Evolutionary conservation across 352 stramenopile species (phyloP).

Genomic region (Globisporangium abappressorium): DNA sequence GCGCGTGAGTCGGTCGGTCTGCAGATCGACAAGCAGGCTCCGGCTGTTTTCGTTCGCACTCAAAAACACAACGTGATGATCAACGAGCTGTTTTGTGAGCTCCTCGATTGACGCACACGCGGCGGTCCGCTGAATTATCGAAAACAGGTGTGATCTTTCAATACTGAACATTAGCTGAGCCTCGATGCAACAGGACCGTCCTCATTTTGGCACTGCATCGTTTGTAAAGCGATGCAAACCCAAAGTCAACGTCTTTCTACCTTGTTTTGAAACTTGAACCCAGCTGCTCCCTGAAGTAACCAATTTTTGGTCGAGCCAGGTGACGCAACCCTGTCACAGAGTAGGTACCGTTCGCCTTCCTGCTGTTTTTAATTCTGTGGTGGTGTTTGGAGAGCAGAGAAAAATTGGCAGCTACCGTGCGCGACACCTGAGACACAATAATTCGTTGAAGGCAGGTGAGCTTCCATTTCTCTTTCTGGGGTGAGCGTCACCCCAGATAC

Average conservation of each 20-base stretch:
- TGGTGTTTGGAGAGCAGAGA: not conserved
- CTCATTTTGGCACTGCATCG: not conserved
- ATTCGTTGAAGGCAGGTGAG: not conserved
- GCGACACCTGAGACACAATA: not conserved
- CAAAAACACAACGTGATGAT: not conserved
- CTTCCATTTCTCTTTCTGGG: not conserved
- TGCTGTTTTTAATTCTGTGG: not conserved
- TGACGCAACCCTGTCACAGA: not conserved
- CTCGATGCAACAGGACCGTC: not conserved
- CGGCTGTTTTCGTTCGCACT: constrained; percentile 7
- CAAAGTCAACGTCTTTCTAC: not conserved
- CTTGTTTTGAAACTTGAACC: constrained; percentile 9
- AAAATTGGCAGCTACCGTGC: not conserved
- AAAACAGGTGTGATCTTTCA: not conserved
- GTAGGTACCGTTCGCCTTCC: not conserved
- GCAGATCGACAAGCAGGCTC: not conserved
- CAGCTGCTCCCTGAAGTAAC: not conserved
- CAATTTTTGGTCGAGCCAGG: constrained; percentile 1
- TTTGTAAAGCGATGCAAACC: no score
- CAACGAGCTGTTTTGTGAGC: not conserved
- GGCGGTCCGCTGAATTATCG: not conserved
- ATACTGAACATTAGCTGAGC: not conserved
- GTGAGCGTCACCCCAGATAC: not conserved
- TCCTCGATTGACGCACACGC: constrained; percentile 3
- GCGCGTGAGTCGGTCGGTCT: not conserved